Evolutionary conservation across 768 basidiomycete species (phyloP).

Genomic region (Mycena vitilis): DNA sequence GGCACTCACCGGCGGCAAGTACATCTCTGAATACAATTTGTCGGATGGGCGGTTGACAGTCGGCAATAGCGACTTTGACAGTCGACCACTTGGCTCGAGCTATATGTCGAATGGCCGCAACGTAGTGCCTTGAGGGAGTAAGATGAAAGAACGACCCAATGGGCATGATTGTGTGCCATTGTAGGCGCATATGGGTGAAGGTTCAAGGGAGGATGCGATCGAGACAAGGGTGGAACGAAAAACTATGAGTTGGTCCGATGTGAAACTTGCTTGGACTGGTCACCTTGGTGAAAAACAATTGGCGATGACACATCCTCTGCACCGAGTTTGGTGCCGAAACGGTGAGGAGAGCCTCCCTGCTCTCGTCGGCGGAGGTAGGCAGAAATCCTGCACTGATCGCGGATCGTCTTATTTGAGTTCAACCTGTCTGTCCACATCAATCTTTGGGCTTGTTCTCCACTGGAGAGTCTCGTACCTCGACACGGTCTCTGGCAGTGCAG

Average conservation of each 20-base stretch:
- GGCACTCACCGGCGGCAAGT: conserved; percentile 35
- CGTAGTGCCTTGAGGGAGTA: conserved; percentile 20
- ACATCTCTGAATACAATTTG: conserved; percentile 27
- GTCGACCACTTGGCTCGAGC: conserved; percentile 31
- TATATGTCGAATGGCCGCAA: conserved; percentile 32
- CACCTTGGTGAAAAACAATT: conserved; percentile 36
- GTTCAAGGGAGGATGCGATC: conserved; percentile 7
- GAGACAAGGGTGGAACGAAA: conserved; percentile 8
- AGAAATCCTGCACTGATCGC: conserved; percentile 24
- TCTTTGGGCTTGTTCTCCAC: background rate
- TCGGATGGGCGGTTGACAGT: conserved; percentile 29
- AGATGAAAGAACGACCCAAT: background rate
- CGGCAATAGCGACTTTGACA: conserved; percentile 34
- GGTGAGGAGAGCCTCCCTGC: conserved; percentile 20
- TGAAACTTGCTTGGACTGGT: background rate
- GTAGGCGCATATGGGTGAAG: conserved; percentile 1
- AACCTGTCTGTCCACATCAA: conserved; percentile 26
- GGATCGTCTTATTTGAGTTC: conserved; percentile 33
- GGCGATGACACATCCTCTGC: conserved; percentile 35
- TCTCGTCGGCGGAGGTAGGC: conserved; percentile 39
- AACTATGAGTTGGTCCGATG: conserved; percentile 13
- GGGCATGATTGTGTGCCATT: background rate
- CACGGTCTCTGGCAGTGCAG: conserved; percentile 10
- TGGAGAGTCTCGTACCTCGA: conserved; percentile 17
- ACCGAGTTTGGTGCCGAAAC: conserved; percentile 24